phyloP scores from a whole-genome alignment of 345 rosid species.

The Murraya koenigii region DNA sequence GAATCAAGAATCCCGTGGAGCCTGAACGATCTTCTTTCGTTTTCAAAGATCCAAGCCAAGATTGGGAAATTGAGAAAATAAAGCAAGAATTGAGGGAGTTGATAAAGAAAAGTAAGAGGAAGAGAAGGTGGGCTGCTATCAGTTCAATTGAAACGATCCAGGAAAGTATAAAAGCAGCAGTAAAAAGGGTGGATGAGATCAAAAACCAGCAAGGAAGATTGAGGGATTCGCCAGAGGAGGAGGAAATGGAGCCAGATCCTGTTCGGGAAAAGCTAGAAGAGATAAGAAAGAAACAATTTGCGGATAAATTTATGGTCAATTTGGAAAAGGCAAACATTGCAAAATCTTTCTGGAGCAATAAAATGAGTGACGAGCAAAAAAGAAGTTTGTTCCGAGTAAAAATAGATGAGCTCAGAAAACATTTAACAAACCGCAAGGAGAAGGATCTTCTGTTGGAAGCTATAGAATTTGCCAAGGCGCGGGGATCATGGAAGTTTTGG shows the following conservation, averaged over 20 bases:
- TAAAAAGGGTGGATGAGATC: background rate
- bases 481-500: conserved; percentile 3
- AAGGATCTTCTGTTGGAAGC: background rate
- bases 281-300: background rate
- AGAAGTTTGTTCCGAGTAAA: background rate
- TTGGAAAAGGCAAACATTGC: background rate
- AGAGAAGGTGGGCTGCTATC: background rate
- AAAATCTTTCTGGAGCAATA: background rate
- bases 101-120: background rate
- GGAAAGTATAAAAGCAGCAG: background rate
- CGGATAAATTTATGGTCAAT: background rate
- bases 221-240: too few relatives aligned
- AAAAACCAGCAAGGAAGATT: too few relatives aligned
- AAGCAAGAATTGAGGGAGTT: background rate
- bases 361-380: background rate
- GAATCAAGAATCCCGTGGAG: background rate
- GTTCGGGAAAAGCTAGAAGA: background rate
- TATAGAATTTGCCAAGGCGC: background rate
- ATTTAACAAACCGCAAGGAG: background rate
- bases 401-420: background rate
- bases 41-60: background rate
- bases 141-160: background rate
- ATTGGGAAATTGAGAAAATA: background rate
- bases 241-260: background rate
- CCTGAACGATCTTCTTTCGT: background rate